A percentile compares a stretch with the other conserved stretches of the same genome.
phyloP scores from a whole-genome alignment of 768 basidiomycete genomes.

The Macrolepiota dolichaula region DNA sequence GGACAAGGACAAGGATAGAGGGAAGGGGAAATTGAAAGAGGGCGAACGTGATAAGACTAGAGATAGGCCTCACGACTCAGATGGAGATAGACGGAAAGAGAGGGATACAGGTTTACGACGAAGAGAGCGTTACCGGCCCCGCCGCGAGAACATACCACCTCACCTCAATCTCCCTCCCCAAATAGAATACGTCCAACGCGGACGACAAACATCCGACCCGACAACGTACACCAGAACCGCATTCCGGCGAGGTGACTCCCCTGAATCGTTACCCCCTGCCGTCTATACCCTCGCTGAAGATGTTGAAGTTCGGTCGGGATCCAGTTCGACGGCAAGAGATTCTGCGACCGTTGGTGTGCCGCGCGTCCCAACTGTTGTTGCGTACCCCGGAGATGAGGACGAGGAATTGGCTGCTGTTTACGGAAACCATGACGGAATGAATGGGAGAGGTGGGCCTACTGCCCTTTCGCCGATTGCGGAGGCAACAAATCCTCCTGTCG shows the following conservation, averaged over 20 bases:
- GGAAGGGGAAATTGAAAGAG: not conserved
- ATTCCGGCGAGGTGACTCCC: not conserved
- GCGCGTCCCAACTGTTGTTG: slow-evolving; percentile 2
- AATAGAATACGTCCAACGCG: not conserved
- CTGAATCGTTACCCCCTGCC: slow-evolving; percentile 1
- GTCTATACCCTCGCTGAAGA: slow-evolving; percentile 6
- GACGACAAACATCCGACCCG: slow-evolving; percentile 3
- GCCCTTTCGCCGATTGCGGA: not conserved
- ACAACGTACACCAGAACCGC: not conserved
- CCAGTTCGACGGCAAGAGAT: not conserved
- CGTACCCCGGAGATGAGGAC: not conserved
- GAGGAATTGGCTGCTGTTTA: not conserved
- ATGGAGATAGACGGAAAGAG: slow-evolving; percentile 6
- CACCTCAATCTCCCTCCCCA: not conserved
- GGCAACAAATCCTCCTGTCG: not conserved
- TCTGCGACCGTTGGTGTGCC: not conserved
- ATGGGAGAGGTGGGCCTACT: not conserved
- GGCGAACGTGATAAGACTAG: slow-evolving; percentile 11
- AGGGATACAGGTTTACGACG: slow-evolving; percentile 8
- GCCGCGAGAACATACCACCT: not conserved
- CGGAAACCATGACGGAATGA: not conserved
- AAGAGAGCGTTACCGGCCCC: not conserved
- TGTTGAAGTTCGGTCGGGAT: not conserved
- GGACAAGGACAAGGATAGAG: not conserved
- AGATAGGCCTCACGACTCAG: slow-evolving; percentile 4